Evolutionary conservation across 73 alveolate species (phyloP).

Genomic region (Symbiodinium pilosum): DNA sequence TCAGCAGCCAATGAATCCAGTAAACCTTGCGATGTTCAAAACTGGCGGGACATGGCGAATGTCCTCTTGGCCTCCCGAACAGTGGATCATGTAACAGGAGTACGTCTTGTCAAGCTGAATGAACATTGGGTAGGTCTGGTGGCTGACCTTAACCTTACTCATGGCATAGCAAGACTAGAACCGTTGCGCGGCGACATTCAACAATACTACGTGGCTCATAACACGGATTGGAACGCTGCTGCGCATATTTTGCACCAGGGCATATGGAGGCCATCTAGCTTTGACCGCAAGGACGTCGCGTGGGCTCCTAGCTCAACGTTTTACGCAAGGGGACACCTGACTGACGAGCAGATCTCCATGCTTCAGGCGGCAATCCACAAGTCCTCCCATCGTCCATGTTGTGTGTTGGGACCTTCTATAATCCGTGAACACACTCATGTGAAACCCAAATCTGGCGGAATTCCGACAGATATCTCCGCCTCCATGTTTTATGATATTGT

Average conservation of each 20-base stretch:
- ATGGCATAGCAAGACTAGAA: not conserved
- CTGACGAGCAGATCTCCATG: not conserved
- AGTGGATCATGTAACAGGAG: not conserved
- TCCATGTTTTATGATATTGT: no score
- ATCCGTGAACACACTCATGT: not conserved
- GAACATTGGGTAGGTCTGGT: not conserved
- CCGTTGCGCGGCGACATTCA: not conserved
- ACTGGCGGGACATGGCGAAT: not conserved
- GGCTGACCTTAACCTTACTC: not conserved
- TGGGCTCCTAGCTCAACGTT: not conserved
- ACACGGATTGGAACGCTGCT: not conserved
- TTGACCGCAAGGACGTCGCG: not conserved
- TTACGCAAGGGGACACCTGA: not conserved
- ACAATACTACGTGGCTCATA: not conserved
- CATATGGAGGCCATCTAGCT: not conserved
- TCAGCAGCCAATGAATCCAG: not conserved
- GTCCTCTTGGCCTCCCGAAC: not conserved
- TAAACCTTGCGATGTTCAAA: no score
- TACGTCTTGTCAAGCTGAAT: not conserved
- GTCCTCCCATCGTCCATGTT: not conserved
- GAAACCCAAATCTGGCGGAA: not conserved
- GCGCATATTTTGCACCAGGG: not conserved
- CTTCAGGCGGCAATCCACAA: no score
- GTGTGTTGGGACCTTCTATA: not conserved
- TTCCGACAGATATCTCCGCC: not conserved